Base-by-base conservation (phyloP, 2,329 filamentous ascomycete species). In the Phialophora tarda region DNA sequence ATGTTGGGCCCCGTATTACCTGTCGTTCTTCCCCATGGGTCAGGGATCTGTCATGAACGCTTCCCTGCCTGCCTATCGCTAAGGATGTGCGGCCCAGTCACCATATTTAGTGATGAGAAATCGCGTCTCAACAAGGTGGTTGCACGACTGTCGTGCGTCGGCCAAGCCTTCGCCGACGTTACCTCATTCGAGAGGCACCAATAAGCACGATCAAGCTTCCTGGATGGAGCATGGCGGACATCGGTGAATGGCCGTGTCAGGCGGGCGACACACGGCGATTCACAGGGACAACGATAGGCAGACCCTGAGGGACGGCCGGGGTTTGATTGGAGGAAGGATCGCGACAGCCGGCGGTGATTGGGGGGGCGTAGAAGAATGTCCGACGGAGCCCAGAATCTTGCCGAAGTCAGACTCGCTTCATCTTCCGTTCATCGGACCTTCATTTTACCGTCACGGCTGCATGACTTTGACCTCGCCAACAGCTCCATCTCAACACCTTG, bases 361-460 rank as follows among this genome's bases (percentile, higher is more conserved):
- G 62, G 26, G 41, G 63, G 63, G 54, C 21, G 63, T 63, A 68
- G 63, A 68, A 68, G 63, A 68, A 68, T 68, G 53, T 32, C 66
- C 66, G 66, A 59, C 12, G 44, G 21, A 47, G 26, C 59, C 59
- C 28, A 51, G 59, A 38, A 8, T 14, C 26, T 41, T 1, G 32
- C 30, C 34, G 47, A 47, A 23, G 38, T 50, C 28, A 17, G 10
- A 7, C 28, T 38, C 48, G 24, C 32, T 60, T 56, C 50, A 32
- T 28, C 21, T 50, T 50, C 30, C 48, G 56, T 50, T 48, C 28
- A 51, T 30, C 65, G 65, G 65, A 11, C 24, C 60, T 68, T 65
- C 62, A 62, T 68, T 68, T 21, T 44, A 8, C 38, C 38, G 38
- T n/a, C 5, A 6, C 32, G 55, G 21, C 57, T 61, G 65, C 17